Evolutionary conservation across 1,284 basidiomycete species (phyloP), one percentile per base, ranked within the genome.

Genomic region (Meira miltonrushii): DNA sequence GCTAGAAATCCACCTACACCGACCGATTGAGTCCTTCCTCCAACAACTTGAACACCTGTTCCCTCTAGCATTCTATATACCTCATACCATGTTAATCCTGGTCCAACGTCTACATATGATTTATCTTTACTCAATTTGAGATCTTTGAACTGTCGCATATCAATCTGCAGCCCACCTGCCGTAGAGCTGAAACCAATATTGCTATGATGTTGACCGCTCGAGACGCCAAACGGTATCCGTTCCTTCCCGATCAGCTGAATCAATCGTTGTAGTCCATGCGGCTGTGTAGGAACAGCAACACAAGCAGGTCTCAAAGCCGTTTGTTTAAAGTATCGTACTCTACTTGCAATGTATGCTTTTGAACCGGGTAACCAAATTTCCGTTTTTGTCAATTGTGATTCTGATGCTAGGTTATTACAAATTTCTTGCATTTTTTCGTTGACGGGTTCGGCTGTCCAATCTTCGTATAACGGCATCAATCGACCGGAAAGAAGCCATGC

Each of bases 111-210:
- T 53, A 71, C 61, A 37, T 65, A 64, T 37, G 47, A 57, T 60
- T 67, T 69, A 59, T 69, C 67, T 8, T 44, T 50, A 25, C 55
- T 50, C 2, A 71, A 55, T n/a, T 48, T 68, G 41, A 68, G 60
- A 46, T 66, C 61, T 43, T 67, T 51, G 60, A 71, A 70, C 15
- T 59, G 57, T 8, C 57, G 38, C 17, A 69, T 48, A 54, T 52
- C 61, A 55, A 71, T 69, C 15, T 63, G 63, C 6, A 71, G 55
- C 4, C 28, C 28, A 49, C 69, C 69, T 12, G 58, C 58, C 12
- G 69, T 71, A 7, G 64, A 66, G 1, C 64, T 66, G 54, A 69
- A 71, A 55, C 69, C 69, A 13, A 60, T 58, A 58, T 71, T 71
- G 40, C 61, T 62, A 38, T 66, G 62, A 57, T 71, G 69, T 12